Evolutionary conservation across 1,284 basidiomycete species (phyloP).

Genomic region (Trichosporon sp.): DNA sequence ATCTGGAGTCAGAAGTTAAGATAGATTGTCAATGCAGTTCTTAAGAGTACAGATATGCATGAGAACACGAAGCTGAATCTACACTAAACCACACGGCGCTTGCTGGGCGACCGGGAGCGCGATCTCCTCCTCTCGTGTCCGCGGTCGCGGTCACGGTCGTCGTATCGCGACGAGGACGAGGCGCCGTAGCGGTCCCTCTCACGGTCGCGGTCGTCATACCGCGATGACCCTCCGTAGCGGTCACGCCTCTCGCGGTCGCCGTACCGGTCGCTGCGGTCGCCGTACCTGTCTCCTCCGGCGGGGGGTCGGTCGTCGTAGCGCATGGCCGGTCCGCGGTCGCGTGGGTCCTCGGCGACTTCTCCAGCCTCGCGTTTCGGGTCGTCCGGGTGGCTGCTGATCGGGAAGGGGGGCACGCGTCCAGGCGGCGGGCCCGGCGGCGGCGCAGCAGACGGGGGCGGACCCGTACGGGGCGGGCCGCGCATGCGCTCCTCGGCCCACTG

Average conservation of each 20-base stretch:
- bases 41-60: neutral
- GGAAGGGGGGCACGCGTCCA: conserved; percentile 37
- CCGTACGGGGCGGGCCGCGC: conserved; percentile 60
- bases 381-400: conserved; percentile 48
- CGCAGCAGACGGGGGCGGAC: conserved; percentile 33
- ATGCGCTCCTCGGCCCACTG: conserved; percentile 86
- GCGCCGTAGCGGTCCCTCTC: conserved; percentile 59
- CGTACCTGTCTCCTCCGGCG: conserved; percentile 56
- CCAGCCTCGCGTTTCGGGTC: conserved; percentile 55
- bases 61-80: neutral
- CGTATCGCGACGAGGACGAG: conserved; percentile 28
- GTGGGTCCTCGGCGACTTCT: conserved; percentile 52
- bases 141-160: conserved; percentile 37
- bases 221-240: conserved; percentile 15
- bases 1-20: too few species aligned
- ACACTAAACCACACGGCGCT: conserved; percentile 34
- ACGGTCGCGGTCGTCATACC: conserved; percentile 38
- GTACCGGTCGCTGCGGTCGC: conserved; percentile 52
- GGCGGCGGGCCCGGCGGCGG: conserved; percentile 25
- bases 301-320: conserved; percentile 23
- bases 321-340: conserved; percentile 60
- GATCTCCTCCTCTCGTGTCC: conserved; percentile 32
- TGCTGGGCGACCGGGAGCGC: conserved; percentile 33
- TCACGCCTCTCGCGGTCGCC: conserved; percentile 54
- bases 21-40: neutral